Evolutionary conservation across 1,284 basidiomycete genomes (phyloP).

Genomic region (Grifola frondosa): DNA sequence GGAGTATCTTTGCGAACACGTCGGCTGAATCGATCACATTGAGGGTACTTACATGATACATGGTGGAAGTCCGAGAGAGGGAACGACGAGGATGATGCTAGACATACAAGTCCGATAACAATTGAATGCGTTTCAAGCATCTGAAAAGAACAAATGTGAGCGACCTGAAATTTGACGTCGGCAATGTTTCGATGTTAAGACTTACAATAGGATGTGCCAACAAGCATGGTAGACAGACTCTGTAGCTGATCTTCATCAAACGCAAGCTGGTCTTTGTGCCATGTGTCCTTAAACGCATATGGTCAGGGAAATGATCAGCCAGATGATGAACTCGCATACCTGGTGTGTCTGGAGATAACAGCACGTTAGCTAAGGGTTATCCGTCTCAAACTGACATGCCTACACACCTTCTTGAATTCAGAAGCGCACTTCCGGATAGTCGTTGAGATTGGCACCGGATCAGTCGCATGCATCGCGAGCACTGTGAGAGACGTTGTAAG

Average conservation of each 20-base stretch:
- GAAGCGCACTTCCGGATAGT: conserved; percentile 88
- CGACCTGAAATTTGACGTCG: too few species aligned
- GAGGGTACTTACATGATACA: too few species aligned
- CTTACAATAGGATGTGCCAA: conserved; percentile 89
- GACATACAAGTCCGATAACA: too few species aligned
- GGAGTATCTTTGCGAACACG: too few species aligned
- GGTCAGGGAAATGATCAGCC: conserved; percentile 5
- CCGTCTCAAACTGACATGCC: conserved; percentile 19
- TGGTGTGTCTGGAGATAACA: conserved; percentile 58
- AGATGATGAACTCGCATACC: conserved; percentile 35
- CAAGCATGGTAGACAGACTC: conserved; percentile 84
- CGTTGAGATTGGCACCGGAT: conserved; percentile 89
- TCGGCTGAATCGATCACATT: too few species aligned
- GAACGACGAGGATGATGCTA: too few species aligned
- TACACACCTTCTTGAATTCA: conserved; percentile 80
- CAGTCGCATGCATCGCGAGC: conserved; percentile 80
- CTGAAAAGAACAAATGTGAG: too few species aligned
- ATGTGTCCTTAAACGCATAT: conserved; percentile 64
- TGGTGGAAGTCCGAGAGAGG: too few species aligned
- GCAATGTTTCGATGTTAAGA: too few species aligned
- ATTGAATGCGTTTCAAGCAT: too few species aligned
- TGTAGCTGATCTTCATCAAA: conserved; percentile 92
- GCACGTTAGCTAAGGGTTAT: conserved; percentile 12
- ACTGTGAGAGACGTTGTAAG: conserved; percentile 40
- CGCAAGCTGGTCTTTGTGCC: conserved; percentile 87